Evolutionary conservation across 73 alveolate genomes (phyloP), one percentile per base, ranked within the genome.

Genomic region (Blepharisma stoltei): DNA sequence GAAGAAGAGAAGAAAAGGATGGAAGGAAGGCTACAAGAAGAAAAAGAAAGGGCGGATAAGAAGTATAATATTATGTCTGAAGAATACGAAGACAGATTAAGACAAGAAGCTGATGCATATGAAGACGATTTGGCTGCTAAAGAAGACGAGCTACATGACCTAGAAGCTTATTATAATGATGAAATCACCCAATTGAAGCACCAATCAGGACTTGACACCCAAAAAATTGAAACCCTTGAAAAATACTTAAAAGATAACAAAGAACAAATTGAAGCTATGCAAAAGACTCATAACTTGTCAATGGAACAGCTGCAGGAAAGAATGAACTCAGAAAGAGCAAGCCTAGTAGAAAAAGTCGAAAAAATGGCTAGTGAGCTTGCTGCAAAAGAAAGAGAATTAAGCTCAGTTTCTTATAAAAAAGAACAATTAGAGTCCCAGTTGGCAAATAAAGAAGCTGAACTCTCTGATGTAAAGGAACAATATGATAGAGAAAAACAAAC

Each of bases 371-470:
- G 77, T 78, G 86, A 89, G 53, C 71, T 89, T 45, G 78, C 83
- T 77, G 76, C 53, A 53, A 82, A 86, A 55, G 86, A 89, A 71
- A 89, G 82, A 71, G 96, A 89, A 78, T 77, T 49, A 45, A 81
- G 85, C 54, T 91, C 92, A 47, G 76, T 89, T 52, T 65, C 77
- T 55, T 87, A 86, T 21, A 89, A 83, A 78, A 89, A 87, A 78
- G 96, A 89, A 68, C 86, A 81, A 55, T 65, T 87, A 49, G 92
- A 89, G 82, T 78, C 78, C 71, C 81, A 87, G 44, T 70, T 86
- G 37, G 94, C 95, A 49, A 85, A 92, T 25, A 90, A 98, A 97
- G 97, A 95, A 86, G 93, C 92, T 6, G 92, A 91, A 80, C 86
- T 93, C 85, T 70, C 82, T 55, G 94, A 92, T 87, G 81, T 95